Evolutionary conservation across 176 grass and related monocot genomes (phyloP), one percentile per base, ranked within the genome.

Genomic region (Avena eriantha): DNA sequence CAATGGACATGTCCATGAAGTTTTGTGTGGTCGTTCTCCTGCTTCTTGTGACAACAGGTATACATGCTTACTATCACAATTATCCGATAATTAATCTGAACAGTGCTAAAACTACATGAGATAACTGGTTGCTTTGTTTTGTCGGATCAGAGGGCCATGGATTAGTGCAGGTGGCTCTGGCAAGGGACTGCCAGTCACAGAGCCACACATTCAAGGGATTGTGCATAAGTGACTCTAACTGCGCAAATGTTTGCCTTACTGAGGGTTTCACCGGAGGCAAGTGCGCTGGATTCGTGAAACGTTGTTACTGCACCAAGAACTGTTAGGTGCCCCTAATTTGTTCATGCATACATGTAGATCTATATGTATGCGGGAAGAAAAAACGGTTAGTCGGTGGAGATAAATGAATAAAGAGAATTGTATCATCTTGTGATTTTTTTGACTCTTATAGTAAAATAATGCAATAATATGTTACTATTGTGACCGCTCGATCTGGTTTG

Each of bases 131-230:
- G 1, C 17, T 78, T 56, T 39, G 17, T 19, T 61, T 77, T 81
- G 36, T 82, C 26, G 16, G 16, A 80, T 54, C 10, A 93, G 92
- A 57, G 21, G 6, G 5, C 34, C 73, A 88, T 49, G 86, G 78
- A 18, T 73, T 78, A 9, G 21, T 66, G 46, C 34, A 45, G 24
- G 17, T 58, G 21, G 88, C 49, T 26, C 41, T 84, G 66, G 88
- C 85, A 11, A 90, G 92, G 84, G 74, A 58, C 0, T 91, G 92
- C n/a, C 58, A 81, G 35, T 76, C 89, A 26, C 36, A 63, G 39
- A 93, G 92, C 74, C 59, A 80, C 57, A 70, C 18, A 12, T 93
- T 81, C 83, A 80, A 71, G 86, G 92, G 92, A 8, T 1, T 83
- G 3, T 93, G 92, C 56, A 15, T 84, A 10, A 47, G 67, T 15